A percentile compares a stretch with the other conserved stretches of the same genome.
Evolutionary conservation across 345 rosid species (phyloP).

Genomic region (Adansonia digitata): DNA sequence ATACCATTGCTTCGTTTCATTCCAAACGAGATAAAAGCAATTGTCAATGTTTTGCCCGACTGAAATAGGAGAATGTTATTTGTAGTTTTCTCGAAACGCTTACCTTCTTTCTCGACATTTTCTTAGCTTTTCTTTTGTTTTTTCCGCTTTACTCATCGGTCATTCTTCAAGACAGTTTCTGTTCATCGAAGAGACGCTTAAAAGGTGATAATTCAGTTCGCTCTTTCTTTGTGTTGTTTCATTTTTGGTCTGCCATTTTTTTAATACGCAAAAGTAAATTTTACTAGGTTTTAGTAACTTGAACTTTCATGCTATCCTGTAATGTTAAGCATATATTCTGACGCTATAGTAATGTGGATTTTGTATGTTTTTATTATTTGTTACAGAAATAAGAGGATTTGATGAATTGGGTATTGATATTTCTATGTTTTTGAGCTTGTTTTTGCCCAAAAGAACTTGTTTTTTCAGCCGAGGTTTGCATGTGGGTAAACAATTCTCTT

Average conservation of each 20-base stretch:
- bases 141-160: neutral
- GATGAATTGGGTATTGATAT: conserved; percentile 15
- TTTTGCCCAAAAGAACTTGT: conserved; percentile 25
- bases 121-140: neutral
- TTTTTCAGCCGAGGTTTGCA: conserved; percentile 37
- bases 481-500: conserved; percentile 33
- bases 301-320: neutral
- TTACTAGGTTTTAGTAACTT: too few relatives aligned
- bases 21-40: too few relatives aligned
- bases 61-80: too few relatives aligned
- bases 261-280: too few relatives aligned
- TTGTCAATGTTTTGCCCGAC: too few relatives aligned
- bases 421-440: conserved; percentile 29
- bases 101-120: neutral
- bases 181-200: neutral
- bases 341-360: conserved; percentile 2
- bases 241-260: neutral
- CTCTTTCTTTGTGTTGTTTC: neutral
- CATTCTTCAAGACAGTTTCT: neutral
- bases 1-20: too few relatives aligned
- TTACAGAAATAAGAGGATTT: conserved; percentile 10
- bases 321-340: neutral
- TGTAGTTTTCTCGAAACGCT: too few relatives aligned
- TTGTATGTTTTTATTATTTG: neutral
- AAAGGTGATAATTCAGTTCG: neutral